Percentiles rank a stretch among this genome's conserved stretches.
These are phyloP conservation scores for Hortiboletus flavorubellus DNA, from an alignment of 768 basidiomycete genomes.

Conservation along the genomic window DNA sequence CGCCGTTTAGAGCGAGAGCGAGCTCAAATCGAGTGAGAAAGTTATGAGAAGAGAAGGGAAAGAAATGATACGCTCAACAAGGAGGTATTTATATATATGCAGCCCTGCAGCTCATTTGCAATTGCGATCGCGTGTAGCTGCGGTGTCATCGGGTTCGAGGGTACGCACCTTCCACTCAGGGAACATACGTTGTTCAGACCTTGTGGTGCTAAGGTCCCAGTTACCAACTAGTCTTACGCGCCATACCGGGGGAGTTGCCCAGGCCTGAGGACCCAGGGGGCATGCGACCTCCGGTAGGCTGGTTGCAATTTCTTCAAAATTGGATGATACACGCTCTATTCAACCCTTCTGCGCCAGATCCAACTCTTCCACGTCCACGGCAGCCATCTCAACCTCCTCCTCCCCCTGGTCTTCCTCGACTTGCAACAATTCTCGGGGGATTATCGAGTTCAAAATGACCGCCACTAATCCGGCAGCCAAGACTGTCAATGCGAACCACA, in stretches of 20 bases:
- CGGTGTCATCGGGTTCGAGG: neutral
- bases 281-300: too few relatives aligned
- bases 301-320: neutral
- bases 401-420: slow-evolving; percentile 22
- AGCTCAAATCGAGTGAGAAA: neutral
- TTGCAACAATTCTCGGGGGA: slow-evolving; percentile 38
- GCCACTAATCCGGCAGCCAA: slow-evolving; percentile 57
- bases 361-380: slow-evolving; percentile 20
- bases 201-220: too few relatives aligned
- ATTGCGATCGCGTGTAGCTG: neutral
- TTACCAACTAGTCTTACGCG: too few relatives aligned
- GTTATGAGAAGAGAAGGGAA: neutral
- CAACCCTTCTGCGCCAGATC: neutral
- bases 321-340: neutral
- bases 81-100: neutral
- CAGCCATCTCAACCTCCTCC: slow-evolving; percentile 16
- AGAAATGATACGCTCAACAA: too few relatives aligned
- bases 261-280: too few relatives aligned
- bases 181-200: too few relatives aligned
- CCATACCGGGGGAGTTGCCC: too few relatives aligned
- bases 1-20: neutral
- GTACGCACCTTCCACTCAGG: neutral
- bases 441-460: slow-evolving; percentile 52
- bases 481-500: slow-evolving; percentile 33
- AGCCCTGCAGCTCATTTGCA: too few relatives aligned